These are phyloP conservation scores for Naumovozyma dairenensis DNA, from an alignment of 805 yeast species.

Conservation along the genomic window DNA sequence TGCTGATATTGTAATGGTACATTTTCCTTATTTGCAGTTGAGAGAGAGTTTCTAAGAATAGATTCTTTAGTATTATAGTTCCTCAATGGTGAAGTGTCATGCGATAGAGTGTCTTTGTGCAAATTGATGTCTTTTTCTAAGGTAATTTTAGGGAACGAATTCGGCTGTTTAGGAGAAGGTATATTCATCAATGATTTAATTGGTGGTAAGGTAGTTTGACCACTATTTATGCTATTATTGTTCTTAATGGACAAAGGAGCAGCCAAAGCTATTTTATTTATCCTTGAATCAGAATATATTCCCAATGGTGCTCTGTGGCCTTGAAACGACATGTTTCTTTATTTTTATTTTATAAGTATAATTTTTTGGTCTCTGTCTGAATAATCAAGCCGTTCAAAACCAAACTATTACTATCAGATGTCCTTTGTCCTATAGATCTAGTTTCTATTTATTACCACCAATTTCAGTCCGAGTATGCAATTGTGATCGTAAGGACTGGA, in stretches of 20 bases:
- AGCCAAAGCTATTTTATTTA: constrained; percentile 13
- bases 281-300: constrained; percentile 19
- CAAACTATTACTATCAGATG: no score
- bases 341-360: no score
- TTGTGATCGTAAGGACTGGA: no score
- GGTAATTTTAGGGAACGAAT: no score
- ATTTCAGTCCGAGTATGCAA: no score
- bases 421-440: no score
- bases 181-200: constrained; percentile 13
- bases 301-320: constrained; percentile 20
- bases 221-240: background rate
- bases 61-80: background rate
- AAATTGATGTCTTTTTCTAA: background rate
- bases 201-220: constrained; percentile 12
- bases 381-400: no score
- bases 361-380: no score
- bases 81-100: background rate
- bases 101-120: background rate
- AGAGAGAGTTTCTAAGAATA: background rate
- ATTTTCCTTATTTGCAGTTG: background rate
- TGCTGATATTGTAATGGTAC: no score
- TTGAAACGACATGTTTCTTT: constrained; percentile 15
- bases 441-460: no score
- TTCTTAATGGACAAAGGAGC: constrained; percentile 1
- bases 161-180: no score